These are phyloP conservation scores for Picochlorum sp. DNA, from an alignment of 139 green algal genomes.

Conservation along the genomic window DNA sequence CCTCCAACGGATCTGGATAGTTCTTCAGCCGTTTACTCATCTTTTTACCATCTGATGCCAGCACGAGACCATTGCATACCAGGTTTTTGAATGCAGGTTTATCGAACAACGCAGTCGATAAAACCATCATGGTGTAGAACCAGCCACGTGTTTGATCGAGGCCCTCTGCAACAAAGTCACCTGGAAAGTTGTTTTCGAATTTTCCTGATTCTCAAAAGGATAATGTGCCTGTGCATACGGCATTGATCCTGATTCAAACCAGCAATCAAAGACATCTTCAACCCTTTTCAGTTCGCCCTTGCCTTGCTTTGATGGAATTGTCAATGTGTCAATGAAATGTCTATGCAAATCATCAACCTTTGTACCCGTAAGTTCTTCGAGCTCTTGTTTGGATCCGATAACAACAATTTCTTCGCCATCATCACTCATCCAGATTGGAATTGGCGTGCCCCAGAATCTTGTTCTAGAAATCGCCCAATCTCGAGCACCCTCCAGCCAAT, in stretches of 20 bases:
- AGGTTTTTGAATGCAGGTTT: slow-evolving; percentile 97
- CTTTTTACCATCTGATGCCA: slow-evolving; percentile 97
- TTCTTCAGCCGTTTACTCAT: slow-evolving; percentile 99
- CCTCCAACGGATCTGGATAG: slow-evolving; percentile 84
- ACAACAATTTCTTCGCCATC: slow-evolving; percentile 85
- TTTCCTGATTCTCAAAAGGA: slow-evolving; percentile 97
- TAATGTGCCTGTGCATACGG: slow-evolving; percentile 96
- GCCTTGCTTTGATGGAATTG: slow-evolving; percentile 77
- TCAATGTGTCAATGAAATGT: slow-evolving; percentile 97
- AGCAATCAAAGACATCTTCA: slow-evolving; percentile 99
- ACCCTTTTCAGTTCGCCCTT: slow-evolving; percentile 65
- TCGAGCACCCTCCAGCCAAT: slow-evolving; percentile 93
- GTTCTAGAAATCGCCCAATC: slow-evolving; percentile 80
- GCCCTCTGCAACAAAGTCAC: slow-evolving; percentile 86
- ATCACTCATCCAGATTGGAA: slow-evolving; percentile 86
- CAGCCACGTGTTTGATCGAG: slow-evolving; percentile 89
- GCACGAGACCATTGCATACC: slow-evolving; percentile 97
- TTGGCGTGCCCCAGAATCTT: slow-evolving; percentile 96
- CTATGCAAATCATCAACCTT: slow-evolving; percentile 92
- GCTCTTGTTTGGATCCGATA: slow-evolving; percentile 77
- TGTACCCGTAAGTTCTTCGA: slow-evolving; percentile 75
- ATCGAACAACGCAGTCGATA: slow-evolving; percentile 96
- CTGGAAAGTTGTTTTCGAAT: slow-evolving; percentile 88
- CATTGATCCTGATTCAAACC: slow-evolving; percentile 97
- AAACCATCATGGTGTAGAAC: slow-evolving; percentile 99